Evolutionary conservation across 1,284 basidiomycete species (phyloP).

Genomic region (Ceratobasidium sp.): DNA sequence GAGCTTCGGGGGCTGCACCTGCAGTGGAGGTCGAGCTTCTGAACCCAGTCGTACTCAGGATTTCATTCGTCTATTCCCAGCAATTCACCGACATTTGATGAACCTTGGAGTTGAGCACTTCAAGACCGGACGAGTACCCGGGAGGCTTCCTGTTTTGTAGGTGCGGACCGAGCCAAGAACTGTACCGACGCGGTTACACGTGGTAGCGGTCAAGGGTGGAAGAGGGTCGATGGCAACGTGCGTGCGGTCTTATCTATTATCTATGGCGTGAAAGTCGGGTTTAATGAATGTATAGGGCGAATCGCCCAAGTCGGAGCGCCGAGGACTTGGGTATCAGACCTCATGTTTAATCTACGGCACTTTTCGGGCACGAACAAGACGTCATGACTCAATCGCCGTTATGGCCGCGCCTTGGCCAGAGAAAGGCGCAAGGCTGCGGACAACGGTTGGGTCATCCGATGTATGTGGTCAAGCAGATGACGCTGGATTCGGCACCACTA

Average conservation of each 20-base stretch:
- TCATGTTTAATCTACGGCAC: background rate
- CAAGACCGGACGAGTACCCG: background rate
- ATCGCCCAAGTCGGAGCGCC: background rate
- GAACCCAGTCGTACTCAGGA: background rate
- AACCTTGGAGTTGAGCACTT: background rate
- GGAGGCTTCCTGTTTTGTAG: background rate
- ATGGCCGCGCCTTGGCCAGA: background rate
- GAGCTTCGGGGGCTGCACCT: background rate
- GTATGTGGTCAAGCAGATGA: background rate
- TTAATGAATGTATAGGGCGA: background rate
- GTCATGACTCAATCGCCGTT: background rate
- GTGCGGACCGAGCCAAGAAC: slow-evolving; percentile 1
- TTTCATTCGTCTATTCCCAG: background rate
- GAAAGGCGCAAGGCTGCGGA: background rate
- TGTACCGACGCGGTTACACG: background rate
- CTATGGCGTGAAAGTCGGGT: too few species aligned
- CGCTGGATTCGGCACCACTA: background rate
- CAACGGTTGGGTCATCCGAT: background rate
- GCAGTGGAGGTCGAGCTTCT: background rate
- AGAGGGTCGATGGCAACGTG: background rate
- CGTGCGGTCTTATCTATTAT: background rate
- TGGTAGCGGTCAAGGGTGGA: background rate
- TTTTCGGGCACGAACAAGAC: background rate
- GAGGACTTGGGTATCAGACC: background rate
- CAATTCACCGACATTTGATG: background rate